Base-by-base conservation (phyloP, 257 asterid genomes). In the Dorcoceras hygrometricum region DNA sequence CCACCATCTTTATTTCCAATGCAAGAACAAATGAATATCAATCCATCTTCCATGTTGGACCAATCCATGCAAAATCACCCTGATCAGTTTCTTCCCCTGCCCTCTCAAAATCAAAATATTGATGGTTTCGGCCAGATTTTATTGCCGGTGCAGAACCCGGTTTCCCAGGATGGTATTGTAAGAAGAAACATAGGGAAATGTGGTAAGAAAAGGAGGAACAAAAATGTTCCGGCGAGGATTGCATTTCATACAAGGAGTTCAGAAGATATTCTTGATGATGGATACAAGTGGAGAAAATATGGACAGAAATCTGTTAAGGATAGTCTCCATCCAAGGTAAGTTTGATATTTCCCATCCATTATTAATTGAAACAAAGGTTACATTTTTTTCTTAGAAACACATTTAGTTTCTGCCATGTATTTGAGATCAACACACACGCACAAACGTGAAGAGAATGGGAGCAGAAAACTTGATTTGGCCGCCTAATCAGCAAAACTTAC, bases 191-290 rank as follows among this genome's bases (percentile, higher is more conserved):
- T 73, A 63, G 78, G 70, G 0, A 82, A 69, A 69, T 32, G 62
- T 23, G 81, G 89, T 2, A 89, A 76, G 22, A 78, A 69, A 58
- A 87, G 78, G 77, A 89, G 84, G 74, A 72, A 16, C 22, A 46
- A 16, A 46, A 46, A 71, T 69, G 63, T 84, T 55, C 89, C 96
- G 16, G 89, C 86, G 4, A 89, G 97, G 63, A 82, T 92, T 69
- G 97, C 95, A 29, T 92, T 92, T 62, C 98, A 92, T 76, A 89
- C 98, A 0, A 83, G 90, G 79, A 92, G 97, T 67, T 71, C 75
- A 26, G 95, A 92, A 71, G 97, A 92, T 39, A 89, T 89, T 74
- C 98, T 92, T 78, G 98, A 89, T 69, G 98, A 89, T 81, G 97
- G 97, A 2, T 89, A 82, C 62, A 91, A 89, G 69, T 91, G 98